phyloP scores from a whole-genome alignment of 306 rosid species.

The Ziziphus jujuba region DNA sequence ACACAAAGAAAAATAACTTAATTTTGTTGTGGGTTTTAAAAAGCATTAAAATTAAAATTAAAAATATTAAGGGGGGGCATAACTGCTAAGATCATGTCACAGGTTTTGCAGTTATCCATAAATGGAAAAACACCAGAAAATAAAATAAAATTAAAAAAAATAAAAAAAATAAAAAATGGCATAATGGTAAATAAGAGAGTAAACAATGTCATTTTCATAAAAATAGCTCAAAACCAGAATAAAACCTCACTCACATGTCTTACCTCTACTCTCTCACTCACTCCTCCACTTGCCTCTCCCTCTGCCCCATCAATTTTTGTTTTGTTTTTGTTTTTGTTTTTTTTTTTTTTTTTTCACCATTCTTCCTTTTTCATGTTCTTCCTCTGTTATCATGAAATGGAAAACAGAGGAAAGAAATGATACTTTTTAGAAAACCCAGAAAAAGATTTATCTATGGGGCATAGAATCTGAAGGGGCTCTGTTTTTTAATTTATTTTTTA shows the following conservation, averaged over 20 bases:
- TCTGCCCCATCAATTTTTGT: conserved; percentile 29
- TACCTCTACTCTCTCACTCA: not conserved
- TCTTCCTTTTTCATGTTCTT: conserved; percentile 35
- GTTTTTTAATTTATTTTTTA: conserved; percentile 14
- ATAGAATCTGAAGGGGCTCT: conserved; percentile 38
- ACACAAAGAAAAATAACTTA: not conserved
- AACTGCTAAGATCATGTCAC: no score
- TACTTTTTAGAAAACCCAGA: conserved; percentile 6
- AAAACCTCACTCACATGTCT: conserved; percentile 43
- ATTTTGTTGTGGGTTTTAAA: no score
- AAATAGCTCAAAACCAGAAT: conserved; percentile 26
- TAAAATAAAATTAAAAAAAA: no score
- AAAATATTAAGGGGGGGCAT: not conserved
- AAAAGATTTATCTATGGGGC: conserved; percentile 20
- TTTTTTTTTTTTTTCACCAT: conserved; percentile 13
- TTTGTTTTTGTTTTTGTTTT: no score
- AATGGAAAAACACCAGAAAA: conserved; percentile 2
- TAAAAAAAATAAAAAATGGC: conserved; percentile 18
- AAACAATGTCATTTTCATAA: conserved; percentile 25
- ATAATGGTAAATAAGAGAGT: conserved; percentile 25
- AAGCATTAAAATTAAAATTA: not conserved
- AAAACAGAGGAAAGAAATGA: conserved; percentile 54
- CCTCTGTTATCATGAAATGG: conserved; percentile 39
- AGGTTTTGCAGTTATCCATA: conserved; percentile 2
- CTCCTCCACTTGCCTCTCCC: conserved; percentile 21